phyloP scores from a whole-genome alignment of 2,329 filamentous ascomycete species.

The Cytospora chrysosperma region DNA sequence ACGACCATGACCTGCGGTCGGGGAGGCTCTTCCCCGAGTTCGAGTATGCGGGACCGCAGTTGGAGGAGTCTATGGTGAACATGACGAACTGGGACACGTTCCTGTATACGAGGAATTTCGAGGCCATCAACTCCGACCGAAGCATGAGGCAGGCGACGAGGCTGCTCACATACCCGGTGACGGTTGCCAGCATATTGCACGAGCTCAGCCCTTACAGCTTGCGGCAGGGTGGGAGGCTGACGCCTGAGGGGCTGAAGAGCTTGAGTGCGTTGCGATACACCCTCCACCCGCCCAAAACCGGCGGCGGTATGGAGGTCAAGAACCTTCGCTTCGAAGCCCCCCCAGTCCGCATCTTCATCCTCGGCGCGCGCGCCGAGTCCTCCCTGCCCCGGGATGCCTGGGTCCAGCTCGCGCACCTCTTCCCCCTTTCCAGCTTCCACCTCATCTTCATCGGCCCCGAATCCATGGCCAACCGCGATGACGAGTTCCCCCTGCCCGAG shows the following conservation, averaged over 20 bases:
- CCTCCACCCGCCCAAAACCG: constrained; percentile 80
- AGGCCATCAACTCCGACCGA: constrained; percentile 86
- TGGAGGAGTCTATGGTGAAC: constrained; percentile 91
- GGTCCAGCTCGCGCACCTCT: constrained; percentile 91
- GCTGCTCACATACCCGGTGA: constrained; percentile 89
- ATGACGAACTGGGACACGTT: constrained; percentile 99
- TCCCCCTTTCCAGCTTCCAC: constrained; percentile 88
- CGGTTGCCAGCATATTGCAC: constrained; percentile 86
- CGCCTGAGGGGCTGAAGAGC: constrained; percentile 86
- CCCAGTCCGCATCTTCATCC: constrained; percentile 85
- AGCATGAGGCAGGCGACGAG: constrained; percentile 91
- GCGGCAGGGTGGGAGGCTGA: constrained; percentile 71
- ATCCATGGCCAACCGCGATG: constrained; percentile 90
- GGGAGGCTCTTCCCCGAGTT: constrained; percentile 94
- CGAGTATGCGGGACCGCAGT: constrained; percentile 82
- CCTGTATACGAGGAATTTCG: constrained; percentile 87
- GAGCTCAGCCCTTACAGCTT: constrained; percentile 92
- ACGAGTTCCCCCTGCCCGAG: constrained; percentile 86
- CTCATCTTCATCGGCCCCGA: constrained; percentile 94
- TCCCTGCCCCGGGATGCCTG: constrained; percentile 91
- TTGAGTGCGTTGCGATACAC: constrained; percentile 91
- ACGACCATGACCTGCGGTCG: constrained; percentile 91
- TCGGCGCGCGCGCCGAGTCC: constrained; percentile 95
- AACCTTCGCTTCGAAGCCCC: constrained; percentile 82
- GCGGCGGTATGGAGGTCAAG: constrained; percentile 71